Base-by-base conservation (phyloP, 2,329 filamentous ascomycete species). In the Epicoccum sorghinum region DNA sequence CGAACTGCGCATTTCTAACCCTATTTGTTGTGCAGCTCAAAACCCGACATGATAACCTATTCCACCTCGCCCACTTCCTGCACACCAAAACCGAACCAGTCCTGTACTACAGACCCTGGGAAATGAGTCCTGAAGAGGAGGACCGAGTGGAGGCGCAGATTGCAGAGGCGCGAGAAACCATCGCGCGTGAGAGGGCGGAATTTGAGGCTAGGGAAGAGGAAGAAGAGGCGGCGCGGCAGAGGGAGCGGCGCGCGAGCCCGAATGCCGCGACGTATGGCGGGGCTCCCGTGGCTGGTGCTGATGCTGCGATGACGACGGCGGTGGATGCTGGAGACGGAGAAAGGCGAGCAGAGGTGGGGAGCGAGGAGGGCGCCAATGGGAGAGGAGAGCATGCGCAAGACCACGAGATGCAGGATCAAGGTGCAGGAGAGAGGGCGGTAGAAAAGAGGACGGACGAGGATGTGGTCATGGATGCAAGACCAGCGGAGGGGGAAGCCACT, bases 51-150 rank as follows among this genome's bases (percentile, higher is more conserved):
- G 77, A 82, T 46, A 91, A 89, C 67, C 78, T 92, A 77, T 78
- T 90, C 39, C 83, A 87, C 24, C 83, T 82, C 75, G 91, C 93
- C 27, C 83, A 85, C 49, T 93, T 88, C 67, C 77, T 97, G 43
- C 81, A 82, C 60, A 97, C 93, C 4, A 86, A 79, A 62, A 78
- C 87, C 35, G 80, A 87, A 64, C 93, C 93, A 3, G 83, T 78
- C 60, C 79, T 97, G 67, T 93, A 89, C 73, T 97, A 95, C 74
- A 87, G 88, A 40, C 93, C 93, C 0, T 96, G 89, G 88, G 86
- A 91, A 64, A 80, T 90, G 51, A 86, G 85, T 29, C 73, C 79
- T 4, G 81, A 84, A 39, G 89, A 97, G 71, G 85, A 93, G 72
- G 83, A 86, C 4, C 80, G 75, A 9, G 90, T 97, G 69, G 82